Percentiles rank a stretch among this genome's conserved stretches.
Conservation (phyloP, 1,284 basidiomycete genomes). For the Ustilago xerochloae region DNA sequence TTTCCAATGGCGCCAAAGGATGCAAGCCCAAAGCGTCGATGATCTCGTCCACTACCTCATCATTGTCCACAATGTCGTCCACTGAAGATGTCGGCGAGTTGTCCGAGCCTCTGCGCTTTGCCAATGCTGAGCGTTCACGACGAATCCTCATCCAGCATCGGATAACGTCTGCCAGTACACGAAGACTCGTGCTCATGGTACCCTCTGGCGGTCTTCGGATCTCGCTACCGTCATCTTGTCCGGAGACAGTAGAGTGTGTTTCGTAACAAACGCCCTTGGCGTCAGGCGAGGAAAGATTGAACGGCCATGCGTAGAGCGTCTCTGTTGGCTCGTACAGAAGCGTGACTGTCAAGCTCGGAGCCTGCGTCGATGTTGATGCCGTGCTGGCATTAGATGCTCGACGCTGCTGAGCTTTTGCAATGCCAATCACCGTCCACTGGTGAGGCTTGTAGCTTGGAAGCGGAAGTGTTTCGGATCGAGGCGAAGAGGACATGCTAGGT, state of each 20-base stretch:
- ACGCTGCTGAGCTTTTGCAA: constrained; percentile 15
- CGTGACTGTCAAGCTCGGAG: constrained; percentile 23
- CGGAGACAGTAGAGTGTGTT: constrained; percentile 11
- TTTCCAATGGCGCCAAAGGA: constrained; percentile 26
- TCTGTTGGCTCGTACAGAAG: constrained; percentile 28
- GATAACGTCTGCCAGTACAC: constrained; percentile 34
- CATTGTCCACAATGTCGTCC: constrained; percentile 27
- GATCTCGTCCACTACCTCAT: constrained; percentile 34
- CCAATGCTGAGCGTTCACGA: constrained; percentile 8
- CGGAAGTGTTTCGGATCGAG: background rate
- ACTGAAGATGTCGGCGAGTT: constrained; percentile 18
- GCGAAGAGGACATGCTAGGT: constrained; percentile 7
- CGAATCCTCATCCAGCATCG: constrained; percentile 40
- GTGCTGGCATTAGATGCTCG: background rate
- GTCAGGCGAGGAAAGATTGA: constrained; percentile 26
- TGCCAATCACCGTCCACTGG: constrained; percentile 28
- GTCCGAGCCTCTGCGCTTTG: constrained; percentile 3
- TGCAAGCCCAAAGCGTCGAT: constrained; percentile 17
- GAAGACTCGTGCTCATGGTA: constrained; percentile 38
- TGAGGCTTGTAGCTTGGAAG: constrained; percentile 3
- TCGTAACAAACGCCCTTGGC: constrained; percentile 42
- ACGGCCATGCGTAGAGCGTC: constrained; percentile 41
- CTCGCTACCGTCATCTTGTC: background rate
- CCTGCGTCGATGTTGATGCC: background rate
- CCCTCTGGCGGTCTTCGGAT: constrained; percentile 25